Base-by-base conservation (phyloP, 176 grass and related monocot species). In the Miscanthus lutarioriparius region DNA sequence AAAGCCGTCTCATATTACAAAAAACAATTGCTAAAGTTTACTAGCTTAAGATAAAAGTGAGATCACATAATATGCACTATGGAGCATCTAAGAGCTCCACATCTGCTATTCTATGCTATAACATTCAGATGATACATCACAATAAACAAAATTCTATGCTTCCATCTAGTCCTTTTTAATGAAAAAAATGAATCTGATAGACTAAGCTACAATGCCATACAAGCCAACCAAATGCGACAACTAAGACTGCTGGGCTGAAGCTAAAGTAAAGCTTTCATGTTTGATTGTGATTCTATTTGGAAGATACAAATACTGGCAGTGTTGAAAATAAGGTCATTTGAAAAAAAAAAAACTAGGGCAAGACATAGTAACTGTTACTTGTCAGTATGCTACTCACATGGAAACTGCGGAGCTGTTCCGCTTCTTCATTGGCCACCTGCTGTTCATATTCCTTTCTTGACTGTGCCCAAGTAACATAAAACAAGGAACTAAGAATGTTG, bases 391-490 rank as follows among this genome's bases (percentile, higher is more conserved):
- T 45, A 88, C 70, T 90, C 83, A 99, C 96, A 45, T 99, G 93
- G 27, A 96, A 99, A 81, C 83, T 89, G 82, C 91, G 87, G 70
- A 99, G 93, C 77, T 99, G 77, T 76, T 96, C 87, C 17, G 88
- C 88, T 70, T 99, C 96, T 91, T 96, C 89, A 89, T 69, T 64
- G 27, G 91, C 91, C 59, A 99, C 77, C 79, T 99, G 93, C 27
- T 89, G 90, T 40, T 99, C 97, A 72, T 99, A 94, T 74, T 96
- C 88, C 81, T 73, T 89, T 90, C 78, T 94, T 76, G 97, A 94
- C 97, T 99, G 91, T 30, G 71, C 15, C 69, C 43, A 73, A 59
- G 22, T 75, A 91, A 77, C 32, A 64, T 78, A 39, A 88, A 62
- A 45, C 1, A 80, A 44, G 33, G 45, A 84, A 75, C 11, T 86